phyloP scores from a whole-genome alignment of 768 basidiomycete species.

The Xerocomellus amylosporus region DNA sequence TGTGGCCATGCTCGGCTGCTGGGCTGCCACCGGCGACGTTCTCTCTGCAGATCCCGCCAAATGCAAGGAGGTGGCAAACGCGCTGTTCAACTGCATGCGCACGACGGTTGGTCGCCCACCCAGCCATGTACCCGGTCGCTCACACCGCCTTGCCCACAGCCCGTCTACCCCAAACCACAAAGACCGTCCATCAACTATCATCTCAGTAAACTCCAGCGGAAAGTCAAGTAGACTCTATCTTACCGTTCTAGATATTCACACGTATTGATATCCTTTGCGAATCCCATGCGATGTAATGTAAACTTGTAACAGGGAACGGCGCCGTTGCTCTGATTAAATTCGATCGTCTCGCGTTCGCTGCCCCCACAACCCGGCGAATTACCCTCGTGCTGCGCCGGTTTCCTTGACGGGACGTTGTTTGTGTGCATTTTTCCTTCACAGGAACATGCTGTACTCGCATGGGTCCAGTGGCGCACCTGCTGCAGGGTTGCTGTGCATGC shows the following conservation, averaged over 20 bases:
- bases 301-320: conserved; percentile 6
- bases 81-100: conserved; percentile 79
- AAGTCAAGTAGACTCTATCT: conserved; percentile 54
- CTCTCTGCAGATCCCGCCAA: conserved; percentile 41
- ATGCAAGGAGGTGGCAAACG: conserved; percentile 59
- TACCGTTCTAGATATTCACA: conserved; percentile 17
- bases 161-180: conserved; percentile 62
- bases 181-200: conserved; percentile 87
- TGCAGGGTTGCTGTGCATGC: conserved; percentile 17
- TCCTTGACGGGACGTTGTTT: background rate
- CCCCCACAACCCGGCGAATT: background rate
- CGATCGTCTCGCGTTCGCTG: background rate
- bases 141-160: conserved; percentile 39
- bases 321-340: background rate
- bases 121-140: background rate
- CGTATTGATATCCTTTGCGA: conserved; percentile 13
- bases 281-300: conserved; percentile 21
- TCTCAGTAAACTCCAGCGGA: conserved; percentile 75
- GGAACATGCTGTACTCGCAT: conserved; percentile 19
- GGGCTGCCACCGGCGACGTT: conserved; percentile 72
- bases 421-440: conserved; percentile 3
- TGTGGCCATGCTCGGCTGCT: conserved; percentile 79
- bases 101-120: conserved; percentile 60
- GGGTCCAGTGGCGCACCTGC: conserved; percentile 16
- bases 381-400: background rate